A percentile compares a stretch with the other conserved stretches of the same genome.
phyloP scores from a whole-genome alignment of 2,329 filamentous ascomycete genomes.

The Hypoxylon sp. region DNA sequence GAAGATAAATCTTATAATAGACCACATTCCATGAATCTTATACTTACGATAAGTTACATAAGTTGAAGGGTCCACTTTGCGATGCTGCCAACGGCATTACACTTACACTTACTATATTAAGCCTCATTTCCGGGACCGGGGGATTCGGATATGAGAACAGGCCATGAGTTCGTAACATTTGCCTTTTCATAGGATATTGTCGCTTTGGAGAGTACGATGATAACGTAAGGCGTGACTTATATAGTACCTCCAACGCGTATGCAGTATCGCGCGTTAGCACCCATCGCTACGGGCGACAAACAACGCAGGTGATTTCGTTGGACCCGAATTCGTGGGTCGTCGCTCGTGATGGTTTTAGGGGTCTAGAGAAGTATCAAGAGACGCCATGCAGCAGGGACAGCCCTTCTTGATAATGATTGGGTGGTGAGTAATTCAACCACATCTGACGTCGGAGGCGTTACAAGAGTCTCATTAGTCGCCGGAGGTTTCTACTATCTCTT shows the following conservation, averaged over 20 bases:
- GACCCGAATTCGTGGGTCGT: constrained; percentile 15
- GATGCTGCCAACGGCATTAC: constrained; percentile 16
- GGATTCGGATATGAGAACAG: constrained; percentile 28
- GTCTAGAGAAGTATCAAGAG: constrained; percentile 22
- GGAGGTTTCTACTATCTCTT: constrained; percentile 13
- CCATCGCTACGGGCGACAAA: constrained; percentile 2
- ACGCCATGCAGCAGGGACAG: constrained; percentile 11
- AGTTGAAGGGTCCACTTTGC: constrained; percentile 9
- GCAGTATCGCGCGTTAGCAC: too few species aligned
- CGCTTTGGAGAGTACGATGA: too few species aligned
- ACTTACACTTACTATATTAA: constrained; percentile 25
- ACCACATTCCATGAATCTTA: constrained; percentile 21
- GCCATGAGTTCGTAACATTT: constrained; percentile 15
- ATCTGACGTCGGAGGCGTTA: constrained; percentile 23
- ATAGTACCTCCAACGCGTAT: too few species aligned
- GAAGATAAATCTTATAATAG: background rate
- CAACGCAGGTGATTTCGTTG: constrained; percentile 18
- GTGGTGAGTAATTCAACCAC: constrained; percentile 12
- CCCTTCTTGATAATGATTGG: constrained; percentile 8
- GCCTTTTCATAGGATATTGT: too few species aligned
- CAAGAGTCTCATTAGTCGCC: constrained; percentile 30
- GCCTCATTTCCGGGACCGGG: constrained; percentile 33
- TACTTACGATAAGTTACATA: constrained; percentile 11
- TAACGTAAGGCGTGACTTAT: too few species aligned
- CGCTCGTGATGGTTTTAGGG: constrained; percentile 18